phyloP scores from a whole-genome alignment of 192 early-diverging fungal genomes.

The Gamsiella multidivaricata region DNA sequence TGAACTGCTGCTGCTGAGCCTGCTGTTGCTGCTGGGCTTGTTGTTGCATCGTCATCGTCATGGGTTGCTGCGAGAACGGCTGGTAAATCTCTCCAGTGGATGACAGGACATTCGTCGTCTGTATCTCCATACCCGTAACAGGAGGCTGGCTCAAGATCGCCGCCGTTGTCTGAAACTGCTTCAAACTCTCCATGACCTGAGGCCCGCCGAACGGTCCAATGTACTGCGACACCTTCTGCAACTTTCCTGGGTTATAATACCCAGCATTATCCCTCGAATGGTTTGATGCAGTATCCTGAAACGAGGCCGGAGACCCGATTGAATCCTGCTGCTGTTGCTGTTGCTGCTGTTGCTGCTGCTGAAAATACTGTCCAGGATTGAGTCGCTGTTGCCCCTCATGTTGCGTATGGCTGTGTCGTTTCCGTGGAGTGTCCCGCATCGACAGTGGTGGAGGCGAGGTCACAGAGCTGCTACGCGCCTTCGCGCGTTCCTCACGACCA shows the following conservation, averaged over 20 bases:
- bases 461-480: conserved; percentile 30
- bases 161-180: conserved; percentile 46
- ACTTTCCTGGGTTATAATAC: conserved; percentile 39
- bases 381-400: conserved; percentile 43
- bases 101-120: conserved; percentile 16
- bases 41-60: conserved; percentile 27
- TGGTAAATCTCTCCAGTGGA: conserved; percentile 15
- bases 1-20: conserved; percentile 12
- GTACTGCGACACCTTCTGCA: conserved; percentile 54
- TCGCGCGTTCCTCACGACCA: conserved; percentile 47
- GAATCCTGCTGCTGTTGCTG: conserved; percentile 34
- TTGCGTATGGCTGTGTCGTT: conserved; percentile 39
- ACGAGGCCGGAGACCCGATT: neutral
- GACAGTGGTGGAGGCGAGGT: conserved; percentile 19
- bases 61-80: conserved; percentile 25
- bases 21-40: conserved; percentile 26
- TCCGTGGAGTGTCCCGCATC: conserved; percentile 11
- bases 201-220: conserved; percentile 50
- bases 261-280: conserved; percentile 16
- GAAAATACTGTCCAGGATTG: conserved; percentile 10
- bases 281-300: neutral
- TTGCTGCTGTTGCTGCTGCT: conserved; percentile 6
- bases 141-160: conserved; percentile 43
- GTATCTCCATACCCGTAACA: neutral
- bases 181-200: conserved; percentile 50